Evolutionary conservation across 805 yeast species (phyloP), one percentile per base, ranked within the genome.

Genomic region (Candida khao-thaluensis): DNA sequence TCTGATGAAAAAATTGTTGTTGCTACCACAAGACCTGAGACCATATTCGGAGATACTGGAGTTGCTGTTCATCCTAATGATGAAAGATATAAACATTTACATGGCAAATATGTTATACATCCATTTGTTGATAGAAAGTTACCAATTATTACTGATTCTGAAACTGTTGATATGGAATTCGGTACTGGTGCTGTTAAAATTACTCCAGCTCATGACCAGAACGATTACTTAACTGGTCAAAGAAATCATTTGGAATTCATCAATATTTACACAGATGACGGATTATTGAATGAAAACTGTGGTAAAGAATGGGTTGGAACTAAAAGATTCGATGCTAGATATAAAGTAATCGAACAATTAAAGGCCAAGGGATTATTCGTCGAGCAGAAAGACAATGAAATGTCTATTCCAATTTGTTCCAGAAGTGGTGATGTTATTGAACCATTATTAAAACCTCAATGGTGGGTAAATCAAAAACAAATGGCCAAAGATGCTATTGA

Each of bases 121-220:
- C 98, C 99, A 46, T 85, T 93, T 67, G 67, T 87, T 55, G 85
- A 84, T 59, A 82, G 88, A 62, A 72, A 79, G 57, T 64, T 93
- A 38, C 99, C 99, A 50, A 87, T 93, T 57, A 71, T 93, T 46
- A 79, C 89, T 37, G 99, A 93, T 62, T 60, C 81, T 27, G 95
- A 87, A 66, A 93, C 97, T 28, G 99, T 93, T 49, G 99, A 93
- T 65, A 93, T 93, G 98, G 95, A 86, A 64, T 93, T 93, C 53
- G 99, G 99, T 76, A 93, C 99, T 47, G 99, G 99, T 82, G 99
- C 99, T 35, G 99, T 93, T 47, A 93, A 93, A 70, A 93, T 93
- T 61, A 93, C 99, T 10, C 99, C 99, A 44, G 97, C 96, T 30
- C 99, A 93, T 66, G 99, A 93, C 69, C 85, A 81, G 56, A 93